A percentile compares a stretch with the other conserved stretches of the same genome.
Conservation (phyloP, 2,329 filamentous ascomycete species). For the Xylariaceae sp. region DNA sequence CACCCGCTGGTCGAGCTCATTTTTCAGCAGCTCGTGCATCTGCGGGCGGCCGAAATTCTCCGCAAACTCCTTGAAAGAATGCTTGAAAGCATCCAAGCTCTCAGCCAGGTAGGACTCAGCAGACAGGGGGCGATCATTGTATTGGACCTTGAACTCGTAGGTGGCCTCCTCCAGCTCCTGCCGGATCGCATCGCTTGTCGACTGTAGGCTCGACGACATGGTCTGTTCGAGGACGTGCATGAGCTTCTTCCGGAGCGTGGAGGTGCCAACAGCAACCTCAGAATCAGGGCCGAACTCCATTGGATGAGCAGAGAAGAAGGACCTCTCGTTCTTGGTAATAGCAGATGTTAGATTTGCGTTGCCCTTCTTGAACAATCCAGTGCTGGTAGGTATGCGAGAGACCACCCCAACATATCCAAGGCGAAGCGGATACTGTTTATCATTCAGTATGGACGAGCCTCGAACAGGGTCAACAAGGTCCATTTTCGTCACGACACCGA, state of each 20-base stretch:
- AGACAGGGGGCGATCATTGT: constrained; percentile 90
- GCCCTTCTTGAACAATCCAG: constrained; percentile 76
- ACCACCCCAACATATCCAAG: constrained; percentile 95
- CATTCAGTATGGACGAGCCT: constrained; percentile 69
- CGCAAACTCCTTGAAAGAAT: constrained; percentile 90
- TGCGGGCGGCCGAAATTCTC: constrained; percentile 84
- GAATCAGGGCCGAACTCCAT: constrained; percentile 68
- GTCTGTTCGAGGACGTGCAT: constrained; percentile 97
- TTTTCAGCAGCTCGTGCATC: constrained; percentile 82
- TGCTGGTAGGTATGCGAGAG: constrained; percentile 63
- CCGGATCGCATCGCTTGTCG: constrained; percentile 84
- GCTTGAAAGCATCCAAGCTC: constrained; percentile 92
- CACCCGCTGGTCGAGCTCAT: constrained; percentile 89
- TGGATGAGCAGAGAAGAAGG: constrained; percentile 80
- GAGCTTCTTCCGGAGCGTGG: constrained; percentile 83
- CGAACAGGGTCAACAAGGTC: constrained; percentile 82
- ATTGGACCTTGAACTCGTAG: constrained; percentile 99
- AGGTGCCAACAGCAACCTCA: constrained; percentile 72
- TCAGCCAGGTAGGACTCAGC: constrained; percentile 96
- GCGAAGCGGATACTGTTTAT: constrained; percentile 90
- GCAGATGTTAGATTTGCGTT: constrained; percentile 70
- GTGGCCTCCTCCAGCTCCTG: constrained; percentile 94
- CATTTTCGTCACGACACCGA: constrained; percentile 99
- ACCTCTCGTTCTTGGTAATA: constrained; percentile 80
- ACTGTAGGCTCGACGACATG: constrained; percentile 87